A percentile compares a stretch with the other conserved stretches of the same genome.
These are phyloP conservation scores for Penstemon newberryi DNA, from an alignment of 257 asterid genomes.

Conservation along the genomic window DNA sequence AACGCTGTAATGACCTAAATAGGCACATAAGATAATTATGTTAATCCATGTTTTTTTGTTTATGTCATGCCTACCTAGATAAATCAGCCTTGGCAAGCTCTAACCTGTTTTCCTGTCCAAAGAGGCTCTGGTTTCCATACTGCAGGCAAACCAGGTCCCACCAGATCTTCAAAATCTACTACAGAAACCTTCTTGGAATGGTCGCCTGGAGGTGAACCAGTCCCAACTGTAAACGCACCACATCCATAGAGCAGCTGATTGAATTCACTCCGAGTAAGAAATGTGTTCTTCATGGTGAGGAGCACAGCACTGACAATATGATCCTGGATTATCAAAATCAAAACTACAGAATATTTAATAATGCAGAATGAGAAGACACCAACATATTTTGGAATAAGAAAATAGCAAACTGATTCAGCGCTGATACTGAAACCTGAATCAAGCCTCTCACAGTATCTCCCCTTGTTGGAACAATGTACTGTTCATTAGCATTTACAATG, in stretches of 20 bases:
- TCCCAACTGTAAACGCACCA: constrained; percentile 58
- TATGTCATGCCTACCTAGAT: constrained; percentile 15
- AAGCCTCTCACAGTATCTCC: constrained; percentile 98
- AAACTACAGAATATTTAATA: constrained; percentile 17
- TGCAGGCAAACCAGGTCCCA: constrained; percentile 70
- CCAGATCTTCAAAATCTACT: constrained; percentile 58
- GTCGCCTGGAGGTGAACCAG: constrained; percentile 43
- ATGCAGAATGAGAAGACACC: constrained; percentile 6
- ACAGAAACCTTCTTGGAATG: constrained; percentile 50
- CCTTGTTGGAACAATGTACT: constrained; percentile 94
- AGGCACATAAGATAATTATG: constrained; percentile 15
- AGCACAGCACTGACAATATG: constrained; percentile 92
- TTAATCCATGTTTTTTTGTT: constrained; percentile 7
- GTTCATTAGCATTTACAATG: constrained; percentile 96
- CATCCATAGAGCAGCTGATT: constrained; percentile 91
- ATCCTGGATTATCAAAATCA: constrained; percentile 55
- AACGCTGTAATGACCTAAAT: constrained; percentile 87
- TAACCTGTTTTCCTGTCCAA: constrained; percentile 99
- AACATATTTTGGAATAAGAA: constrained; percentile 10
- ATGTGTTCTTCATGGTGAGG: constrained; percentile 83
- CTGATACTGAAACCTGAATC: constrained; percentile 77
- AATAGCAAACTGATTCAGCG: constrained; percentile 13
- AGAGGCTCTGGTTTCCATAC: constrained; percentile 94
- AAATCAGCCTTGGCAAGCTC: constrained; percentile 16
- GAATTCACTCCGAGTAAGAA: constrained; percentile 76